phyloP scores from a whole-genome alignment of 495 filamentous ascomycete genomes.

The Aspergillus sparsus region DNA sequence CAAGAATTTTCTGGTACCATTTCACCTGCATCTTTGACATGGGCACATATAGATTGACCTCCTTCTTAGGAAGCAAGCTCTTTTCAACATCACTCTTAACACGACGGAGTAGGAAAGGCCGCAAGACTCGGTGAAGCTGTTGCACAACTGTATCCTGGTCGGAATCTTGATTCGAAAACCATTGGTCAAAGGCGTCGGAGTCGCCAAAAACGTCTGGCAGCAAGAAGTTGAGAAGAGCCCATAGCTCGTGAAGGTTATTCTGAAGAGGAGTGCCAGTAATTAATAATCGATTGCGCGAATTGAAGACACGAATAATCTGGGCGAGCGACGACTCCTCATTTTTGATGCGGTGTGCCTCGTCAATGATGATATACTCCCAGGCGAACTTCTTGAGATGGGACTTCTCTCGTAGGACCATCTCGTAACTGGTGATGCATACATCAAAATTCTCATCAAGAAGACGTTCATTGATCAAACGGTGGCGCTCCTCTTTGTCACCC shows the following conservation, averaged over 20 bases:
- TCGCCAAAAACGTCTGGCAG: slow-evolving; percentile 98
- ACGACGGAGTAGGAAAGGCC: slow-evolving; percentile 91
- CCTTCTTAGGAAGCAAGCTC: slow-evolving; percentile 95
- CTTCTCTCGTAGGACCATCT: slow-evolving; percentile 96
- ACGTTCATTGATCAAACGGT: slow-evolving; percentile 84
- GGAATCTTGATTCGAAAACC: slow-evolving; percentile 86
- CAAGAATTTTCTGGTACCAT: slow-evolving; percentile 98
- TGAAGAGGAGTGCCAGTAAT: slow-evolving; percentile 98
- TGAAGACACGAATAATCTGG: slow-evolving; percentile 95
- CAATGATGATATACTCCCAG: slow-evolving; percentile 99
- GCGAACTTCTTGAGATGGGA: slow-evolving; percentile 94
- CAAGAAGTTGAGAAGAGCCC: slow-evolving; percentile 96
- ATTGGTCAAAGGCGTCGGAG: slow-evolving; percentile 95
- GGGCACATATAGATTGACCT: slow-evolving; percentile 94
- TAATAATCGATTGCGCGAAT: slow-evolving; percentile 89
- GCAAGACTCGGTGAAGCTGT: slow-evolving; percentile 89
- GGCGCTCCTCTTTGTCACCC: slow-evolving; percentile 91
- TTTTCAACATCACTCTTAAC: slow-evolving; percentile 99
- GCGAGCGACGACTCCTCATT: slow-evolving; percentile 98
- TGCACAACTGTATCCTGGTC: slow-evolving; percentile 97
- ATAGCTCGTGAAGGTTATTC: slow-evolving; percentile 99
- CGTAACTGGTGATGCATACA: slow-evolving; percentile 93
- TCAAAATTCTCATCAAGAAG: slow-evolving; percentile 91
- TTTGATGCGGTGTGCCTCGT: slow-evolving; percentile 98
- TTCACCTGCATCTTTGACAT: slow-evolving; percentile 99